Conservation (phyloP, 345 rosid genomes). For the Ricinus communis region DNA sequence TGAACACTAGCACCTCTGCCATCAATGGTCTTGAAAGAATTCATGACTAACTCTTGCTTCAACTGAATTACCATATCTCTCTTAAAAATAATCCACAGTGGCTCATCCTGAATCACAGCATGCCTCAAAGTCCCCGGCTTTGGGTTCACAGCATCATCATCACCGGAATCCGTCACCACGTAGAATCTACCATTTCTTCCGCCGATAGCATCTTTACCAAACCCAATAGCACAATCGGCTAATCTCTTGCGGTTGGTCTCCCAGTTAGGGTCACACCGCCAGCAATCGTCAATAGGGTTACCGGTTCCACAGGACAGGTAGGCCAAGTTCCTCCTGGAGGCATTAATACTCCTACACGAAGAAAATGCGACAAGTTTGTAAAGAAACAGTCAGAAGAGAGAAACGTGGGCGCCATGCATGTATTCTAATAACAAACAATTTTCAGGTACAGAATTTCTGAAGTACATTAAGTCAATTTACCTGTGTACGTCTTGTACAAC, state of each 20-base stretch:
- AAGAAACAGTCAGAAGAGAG: no score
- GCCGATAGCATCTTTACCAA: constrained; percentile 29
- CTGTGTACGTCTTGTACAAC: constrained; percentile 48
- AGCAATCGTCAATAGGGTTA: constrained; percentile 33
- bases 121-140: constrained; percentile 26
- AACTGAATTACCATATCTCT: constrained; percentile 32
- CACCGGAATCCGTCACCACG: constrained; percentile 19
- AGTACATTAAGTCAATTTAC: constrained; percentile 13
- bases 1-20: constrained; percentile 34
- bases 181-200: constrained; percentile 29
- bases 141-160: constrained; percentile 30
- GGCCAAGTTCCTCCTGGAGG: constrained; percentile 26
- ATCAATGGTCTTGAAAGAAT: constrained; percentile 30
- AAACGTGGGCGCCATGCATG: no score
- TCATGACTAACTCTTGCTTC: constrained; percentile 29
- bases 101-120: constrained; percentile 32
- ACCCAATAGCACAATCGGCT: constrained; percentile 34
- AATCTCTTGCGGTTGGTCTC: constrained; percentile 22
- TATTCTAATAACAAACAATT: no score
- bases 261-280: constrained; percentile 31
- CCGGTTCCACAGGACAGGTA: constrained; percentile 27
- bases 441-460: no score
- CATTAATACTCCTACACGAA: constrained; percentile 20
- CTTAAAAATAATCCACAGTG: constrained; percentile 26
- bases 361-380: background rate